Base-by-base conservation (phyloP, 176 grass and related monocot species). In the Olyra latifolia region DNA sequence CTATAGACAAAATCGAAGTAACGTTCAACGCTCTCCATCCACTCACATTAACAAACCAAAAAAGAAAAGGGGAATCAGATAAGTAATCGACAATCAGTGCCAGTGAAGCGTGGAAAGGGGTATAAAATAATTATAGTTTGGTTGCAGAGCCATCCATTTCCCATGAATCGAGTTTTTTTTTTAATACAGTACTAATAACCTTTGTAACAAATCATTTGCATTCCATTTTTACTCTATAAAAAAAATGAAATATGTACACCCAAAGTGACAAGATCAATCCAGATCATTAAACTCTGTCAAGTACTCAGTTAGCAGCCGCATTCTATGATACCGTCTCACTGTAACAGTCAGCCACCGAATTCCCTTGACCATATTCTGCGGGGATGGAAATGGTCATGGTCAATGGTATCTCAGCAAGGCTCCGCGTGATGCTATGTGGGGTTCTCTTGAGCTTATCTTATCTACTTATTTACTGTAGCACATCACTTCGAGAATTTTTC, bases 171-270 rank as follows among this genome's bases (percentile, higher is more conserved):
- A n/a, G n/a, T n/a, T n/a, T n/a, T n/a, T n/a, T 4, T 15, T 22
- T 64, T 49, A 5, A 89, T 66, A 60, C 72, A 77, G 11, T 30
- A n/a, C 20, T 15, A 15, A 74, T 48, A 66, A 72, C 41, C 25
- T 40, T 64, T 55, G 13, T 7, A 64, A 7, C 10, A 11, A 70
- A 85, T 63, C 42, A 77, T 17, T 42, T 20, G 16, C 10, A 3
- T 66, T 65, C 16, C 47, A 42, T 58, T 82, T 89, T 60, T 50
- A 83, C 80, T 82, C 78, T 82, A 24, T 43, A 62, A 30, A 56
- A 78, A 56, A 10, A 72, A 28, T 12, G 59, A 59, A 43, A 29
- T 86, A 86, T 84, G 70, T 84, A 89, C 87, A 84, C 25, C 32
- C 47, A 4, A 47, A 46, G 56, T 83, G 57, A 83, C 38, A 72